Percentiles rank a stretch among this genome's conserved stretches.
Conservation (phyloP, 139 green algal genomes). For the Trebouxia sp. region DNA sequence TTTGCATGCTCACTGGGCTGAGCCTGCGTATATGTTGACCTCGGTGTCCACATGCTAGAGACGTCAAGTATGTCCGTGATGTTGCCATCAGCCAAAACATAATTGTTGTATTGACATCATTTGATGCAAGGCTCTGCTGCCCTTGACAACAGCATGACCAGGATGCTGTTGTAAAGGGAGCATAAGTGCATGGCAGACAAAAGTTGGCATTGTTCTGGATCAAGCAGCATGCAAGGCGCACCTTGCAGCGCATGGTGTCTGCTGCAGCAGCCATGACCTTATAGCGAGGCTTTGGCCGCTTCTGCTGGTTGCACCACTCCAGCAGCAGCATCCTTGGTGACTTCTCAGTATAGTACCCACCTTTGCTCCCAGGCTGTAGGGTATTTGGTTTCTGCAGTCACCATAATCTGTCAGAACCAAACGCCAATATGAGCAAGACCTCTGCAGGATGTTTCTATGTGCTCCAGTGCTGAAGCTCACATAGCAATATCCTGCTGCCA, state of each 20-base stretch:
- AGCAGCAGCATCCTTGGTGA: constrained; percentile 78
- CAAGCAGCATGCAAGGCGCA: not conserved
- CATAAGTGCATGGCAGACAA: too few relatives aligned
- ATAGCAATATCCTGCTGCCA: too few relatives aligned
- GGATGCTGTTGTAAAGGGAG: too few relatives aligned
- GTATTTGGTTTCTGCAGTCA: not conserved
- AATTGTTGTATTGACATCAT: too few relatives aligned
- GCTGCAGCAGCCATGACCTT: constrained; percentile 28
- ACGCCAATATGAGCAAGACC: not conserved
- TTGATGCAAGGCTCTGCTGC: too few relatives aligned
- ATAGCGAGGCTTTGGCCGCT: constrained; percentile 64
- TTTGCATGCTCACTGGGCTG: too few relatives aligned
- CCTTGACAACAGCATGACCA: too few relatives aligned
- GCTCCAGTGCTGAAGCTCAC: not conserved
- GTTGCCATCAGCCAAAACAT: too few relatives aligned
- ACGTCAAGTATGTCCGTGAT: too few relatives aligned
- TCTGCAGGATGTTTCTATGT: not conserved
- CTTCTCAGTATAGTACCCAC: constrained; percentile 77
- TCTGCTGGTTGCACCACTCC: constrained; percentile 71
- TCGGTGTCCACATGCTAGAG: too few relatives aligned
- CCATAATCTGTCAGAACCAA: not conserved
- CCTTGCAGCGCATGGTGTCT: constrained; percentile 27
- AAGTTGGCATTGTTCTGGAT: not conserved
- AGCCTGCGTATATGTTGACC: too few relatives aligned
- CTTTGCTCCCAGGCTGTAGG: constrained; percentile 54